Percentiles rank a stretch among this genome's conserved stretches.
phyloP scores from a whole-genome alignment of 306 rosid species.

The Malus fusca region DNA sequence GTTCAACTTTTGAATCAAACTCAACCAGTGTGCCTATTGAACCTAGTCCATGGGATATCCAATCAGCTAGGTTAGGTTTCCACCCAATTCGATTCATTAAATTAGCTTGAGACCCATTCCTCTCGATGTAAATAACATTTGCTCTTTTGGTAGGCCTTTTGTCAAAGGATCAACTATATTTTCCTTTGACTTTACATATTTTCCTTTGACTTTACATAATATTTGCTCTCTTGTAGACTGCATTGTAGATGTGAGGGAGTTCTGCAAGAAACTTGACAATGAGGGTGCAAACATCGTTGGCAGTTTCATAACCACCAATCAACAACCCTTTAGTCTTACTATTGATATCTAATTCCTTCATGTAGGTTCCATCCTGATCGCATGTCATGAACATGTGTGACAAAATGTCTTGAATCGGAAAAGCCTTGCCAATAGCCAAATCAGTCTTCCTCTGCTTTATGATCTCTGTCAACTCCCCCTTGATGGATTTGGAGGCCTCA shows the following conservation, averaged over 20 bases:
- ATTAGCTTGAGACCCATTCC: too few species aligned
- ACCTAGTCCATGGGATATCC: too few species aligned
- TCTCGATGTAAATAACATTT: too few species aligned
- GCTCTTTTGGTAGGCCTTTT: too few species aligned
- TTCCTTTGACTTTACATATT: too few species aligned
- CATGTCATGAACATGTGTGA: conserved; percentile 49
- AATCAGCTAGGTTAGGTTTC: too few species aligned
- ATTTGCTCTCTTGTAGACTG: conserved; percentile 14
- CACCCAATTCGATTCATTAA: too few species aligned
- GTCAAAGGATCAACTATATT: too few species aligned
- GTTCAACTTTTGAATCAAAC: too few species aligned
- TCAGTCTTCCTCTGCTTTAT: conserved; percentile 43
- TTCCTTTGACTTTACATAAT: too few species aligned
- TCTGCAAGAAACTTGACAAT: conserved; percentile 54
- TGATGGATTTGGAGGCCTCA: conserved; percentile 26
- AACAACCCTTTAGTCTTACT: conserved; percentile 53
- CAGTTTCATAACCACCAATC: conserved; percentile 54
- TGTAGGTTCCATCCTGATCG: conserved; percentile 26
- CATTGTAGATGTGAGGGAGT: conserved; percentile 46
- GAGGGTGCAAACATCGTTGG: conserved; percentile 48
- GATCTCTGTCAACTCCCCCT: conserved; percentile 31
- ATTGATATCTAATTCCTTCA: conserved; percentile 36
- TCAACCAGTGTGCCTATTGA: too few species aligned
- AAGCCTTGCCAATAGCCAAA: conserved; percentile 34
- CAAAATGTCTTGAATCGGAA: conserved; percentile 41